phyloP scores from a whole-genome alignment of 2,329 filamentous ascomycete species.

The Diaporthe citrichinensis region DNA sequence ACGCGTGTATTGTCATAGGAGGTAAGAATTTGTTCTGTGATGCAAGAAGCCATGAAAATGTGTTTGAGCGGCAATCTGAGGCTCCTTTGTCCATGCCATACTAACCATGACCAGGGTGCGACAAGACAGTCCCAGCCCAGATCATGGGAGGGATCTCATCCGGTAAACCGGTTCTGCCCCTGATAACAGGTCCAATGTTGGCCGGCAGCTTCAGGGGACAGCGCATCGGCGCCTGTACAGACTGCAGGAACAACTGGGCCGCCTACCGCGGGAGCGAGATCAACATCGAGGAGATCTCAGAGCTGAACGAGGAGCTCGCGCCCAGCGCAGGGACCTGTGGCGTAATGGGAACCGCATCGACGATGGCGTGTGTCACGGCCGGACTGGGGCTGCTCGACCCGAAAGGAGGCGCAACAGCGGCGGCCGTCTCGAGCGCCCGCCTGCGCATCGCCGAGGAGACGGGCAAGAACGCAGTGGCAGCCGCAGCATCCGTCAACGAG shows the following conservation, averaged over 20 bases:
- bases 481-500: constrained; percentile 58
- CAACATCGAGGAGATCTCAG: constrained; percentile 79
- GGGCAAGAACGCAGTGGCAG: constrained; percentile 75
- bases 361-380: constrained; percentile 88
- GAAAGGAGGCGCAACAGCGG: constrained; percentile 78
- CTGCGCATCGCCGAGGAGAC: constrained; percentile 86
- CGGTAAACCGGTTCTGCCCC: constrained; percentile 78
- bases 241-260: constrained; percentile 82
- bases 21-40: constrained; percentile 57
- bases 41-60: neutral
- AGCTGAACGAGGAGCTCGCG: constrained; percentile 79
- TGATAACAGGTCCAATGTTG: constrained; percentile 83
- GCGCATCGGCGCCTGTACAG: constrained; percentile 80
- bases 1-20: constrained; percentile 77
- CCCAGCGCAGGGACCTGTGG: constrained; percentile 86
- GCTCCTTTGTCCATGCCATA: too few species aligned
- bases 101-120: constrained; percentile 67
- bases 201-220: constrained; percentile 76
- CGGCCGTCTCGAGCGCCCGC: constrained; percentile 83
- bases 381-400: constrained; percentile 82
- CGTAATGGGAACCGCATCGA: constrained; percentile 93
- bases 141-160: constrained; percentile 83
- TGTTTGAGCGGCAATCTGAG: neutral
- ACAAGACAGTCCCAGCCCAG: constrained; percentile 82
- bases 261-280: constrained; percentile 75